These are phyloP conservation scores for Kodamaea lidongshanica DNA, from an alignment of 805 yeast species.

Conservation along the genomic window DNA sequence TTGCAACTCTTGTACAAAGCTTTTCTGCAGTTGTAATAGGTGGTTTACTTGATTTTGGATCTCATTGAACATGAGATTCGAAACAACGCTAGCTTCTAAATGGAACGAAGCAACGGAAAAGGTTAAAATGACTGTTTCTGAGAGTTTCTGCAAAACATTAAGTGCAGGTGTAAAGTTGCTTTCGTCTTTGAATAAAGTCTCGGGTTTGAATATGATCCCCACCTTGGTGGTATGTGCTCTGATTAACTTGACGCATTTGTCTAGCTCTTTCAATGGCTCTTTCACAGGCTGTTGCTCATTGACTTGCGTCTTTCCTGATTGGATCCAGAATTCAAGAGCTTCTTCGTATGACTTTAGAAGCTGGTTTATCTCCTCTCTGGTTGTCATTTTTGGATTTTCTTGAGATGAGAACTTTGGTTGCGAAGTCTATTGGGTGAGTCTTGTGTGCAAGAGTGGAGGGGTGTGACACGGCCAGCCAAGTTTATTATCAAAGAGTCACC, in stretches of 20 bases:
- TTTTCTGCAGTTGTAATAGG: conserved; percentile 14
- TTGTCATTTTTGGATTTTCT: conserved; percentile 8
- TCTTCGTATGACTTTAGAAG: conserved; percentile 25
- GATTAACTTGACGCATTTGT: conserved; percentile 52
- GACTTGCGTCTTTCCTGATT: conserved; percentile 8
- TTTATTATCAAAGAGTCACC: too few species aligned
- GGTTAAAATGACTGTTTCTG: conserved; percentile 39
- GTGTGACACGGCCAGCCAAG: too few species aligned
- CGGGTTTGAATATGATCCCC: conserved; percentile 64
- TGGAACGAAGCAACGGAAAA: conserved; percentile 36
- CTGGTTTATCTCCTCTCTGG: conserved; percentile 17
- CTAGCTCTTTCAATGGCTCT: conserved; percentile 50
- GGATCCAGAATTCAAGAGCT: conserved; percentile 26
- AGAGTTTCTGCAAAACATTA: conserved; percentile 41
- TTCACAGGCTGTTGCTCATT: conserved; percentile 25
- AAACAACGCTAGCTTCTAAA: conserved; percentile 19
- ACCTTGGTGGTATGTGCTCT: conserved; percentile 76
- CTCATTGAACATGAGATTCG: conserved; percentile 36
- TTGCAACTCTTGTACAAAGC: conserved; percentile 24
- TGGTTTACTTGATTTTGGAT: conserved; percentile 19
- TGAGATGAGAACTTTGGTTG: too few species aligned
- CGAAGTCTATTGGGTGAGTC: too few species aligned
- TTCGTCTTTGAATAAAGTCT: conserved; percentile 38
- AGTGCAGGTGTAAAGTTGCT: conserved; percentile 24
- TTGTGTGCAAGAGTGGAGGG: too few species aligned